phyloP scores from a whole-genome alignment of 257 asterid genomes.

The Solanum gandarillasii region DNA sequence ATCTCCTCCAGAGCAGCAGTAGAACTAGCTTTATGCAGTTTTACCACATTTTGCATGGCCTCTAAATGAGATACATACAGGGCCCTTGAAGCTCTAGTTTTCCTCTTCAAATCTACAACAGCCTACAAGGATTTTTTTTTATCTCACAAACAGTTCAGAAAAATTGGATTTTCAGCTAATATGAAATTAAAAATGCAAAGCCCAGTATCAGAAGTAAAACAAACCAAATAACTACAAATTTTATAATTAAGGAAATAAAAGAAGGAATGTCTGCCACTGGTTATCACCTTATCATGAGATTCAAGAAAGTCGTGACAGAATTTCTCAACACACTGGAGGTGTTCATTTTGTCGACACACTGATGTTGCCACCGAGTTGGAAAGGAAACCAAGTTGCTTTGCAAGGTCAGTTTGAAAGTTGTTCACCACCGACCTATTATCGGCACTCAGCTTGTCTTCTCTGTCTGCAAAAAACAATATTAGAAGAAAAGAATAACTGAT shows the following conservation, averaged over 20 bases:
- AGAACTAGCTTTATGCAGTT: slow-evolving; percentile 56
- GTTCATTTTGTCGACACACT: slow-evolving; percentile 52
- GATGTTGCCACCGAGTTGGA: slow-evolving; percentile 45
- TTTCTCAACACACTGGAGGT: slow-evolving; percentile 49
- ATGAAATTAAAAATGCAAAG: neutral
- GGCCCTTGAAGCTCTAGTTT: slow-evolving; percentile 41
- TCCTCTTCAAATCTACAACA: slow-evolving; percentile 45
- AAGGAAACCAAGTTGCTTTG: slow-evolving; percentile 51
- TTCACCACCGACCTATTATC: slow-evolving; percentile 53
- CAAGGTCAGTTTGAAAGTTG: slow-evolving; percentile 55
- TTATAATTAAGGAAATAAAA: neutral
- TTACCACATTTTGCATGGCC: slow-evolving; percentile 66
- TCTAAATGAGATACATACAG: slow-evolving; percentile 64
- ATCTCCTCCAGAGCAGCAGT: slow-evolving; percentile 64
- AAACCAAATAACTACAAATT: neutral
- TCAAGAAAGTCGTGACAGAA: slow-evolving; percentile 53
- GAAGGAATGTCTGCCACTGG: neutral
- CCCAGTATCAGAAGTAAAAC: neutral
- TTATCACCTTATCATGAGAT: slow-evolving; percentile 51
- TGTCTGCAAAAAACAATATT: slow-evolving; percentile 27
- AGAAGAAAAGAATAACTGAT: slow-evolving; percentile 2
- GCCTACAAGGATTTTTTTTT: slow-evolving; percentile 20
- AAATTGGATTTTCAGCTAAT: neutral
- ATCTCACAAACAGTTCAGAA: neutral
- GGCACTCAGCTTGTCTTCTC: slow-evolving; percentile 63